A percentile compares a stretch with the other conserved stretches of the same genome.
Conservation (phyloP, 2,329 filamentous ascomycete species). For the Aspergillus glaucus region DNA sequence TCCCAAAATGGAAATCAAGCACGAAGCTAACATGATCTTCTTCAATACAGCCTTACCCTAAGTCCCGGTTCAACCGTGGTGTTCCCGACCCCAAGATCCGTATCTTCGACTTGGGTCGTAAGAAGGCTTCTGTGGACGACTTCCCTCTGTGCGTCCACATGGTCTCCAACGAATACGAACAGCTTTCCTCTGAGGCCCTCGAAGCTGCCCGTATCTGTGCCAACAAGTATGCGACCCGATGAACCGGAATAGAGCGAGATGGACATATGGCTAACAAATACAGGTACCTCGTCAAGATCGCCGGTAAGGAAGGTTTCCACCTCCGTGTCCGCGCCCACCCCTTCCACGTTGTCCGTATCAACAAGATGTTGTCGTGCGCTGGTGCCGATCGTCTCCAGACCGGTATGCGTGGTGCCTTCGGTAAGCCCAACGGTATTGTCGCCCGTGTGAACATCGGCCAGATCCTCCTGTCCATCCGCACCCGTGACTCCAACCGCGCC, state of each 20-base stretch:
- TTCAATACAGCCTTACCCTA: constrained; percentile 74
- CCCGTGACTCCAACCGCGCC: constrained; percentile 87
- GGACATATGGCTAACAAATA: background rate
- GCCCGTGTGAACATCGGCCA: constrained; percentile 99
- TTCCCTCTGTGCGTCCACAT: constrained; percentile 99
- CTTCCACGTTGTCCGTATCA: constrained; percentile 99
- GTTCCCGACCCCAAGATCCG: constrained; percentile 74
- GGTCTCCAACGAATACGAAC: constrained; percentile 99
- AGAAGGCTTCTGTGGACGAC: constrained; percentile 97
- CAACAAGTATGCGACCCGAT: constrained; percentile 70
- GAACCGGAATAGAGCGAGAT: background rate
- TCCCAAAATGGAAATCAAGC: constrained; percentile 3
- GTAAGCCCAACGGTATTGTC: constrained; percentile 97
- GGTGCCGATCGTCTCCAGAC: constrained; percentile 99
- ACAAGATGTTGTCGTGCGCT: constrained; percentile 99
- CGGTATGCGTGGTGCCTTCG: constrained; percentile 99
- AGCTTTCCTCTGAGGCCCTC: constrained; percentile 98
- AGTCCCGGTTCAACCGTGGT: constrained; percentile 99
- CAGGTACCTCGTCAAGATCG: constrained; percentile 62
- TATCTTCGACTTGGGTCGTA: constrained; percentile 98
- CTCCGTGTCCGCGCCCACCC: constrained; percentile 80
- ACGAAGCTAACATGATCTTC: constrained; percentile 15
- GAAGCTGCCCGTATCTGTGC: constrained; percentile 99
- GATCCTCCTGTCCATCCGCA: constrained; percentile 95
- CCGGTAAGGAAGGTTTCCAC: constrained; percentile 67